Base-by-base conservation (phyloP, 768 basidiomycete species). In the Amanita muscaria region DNA sequence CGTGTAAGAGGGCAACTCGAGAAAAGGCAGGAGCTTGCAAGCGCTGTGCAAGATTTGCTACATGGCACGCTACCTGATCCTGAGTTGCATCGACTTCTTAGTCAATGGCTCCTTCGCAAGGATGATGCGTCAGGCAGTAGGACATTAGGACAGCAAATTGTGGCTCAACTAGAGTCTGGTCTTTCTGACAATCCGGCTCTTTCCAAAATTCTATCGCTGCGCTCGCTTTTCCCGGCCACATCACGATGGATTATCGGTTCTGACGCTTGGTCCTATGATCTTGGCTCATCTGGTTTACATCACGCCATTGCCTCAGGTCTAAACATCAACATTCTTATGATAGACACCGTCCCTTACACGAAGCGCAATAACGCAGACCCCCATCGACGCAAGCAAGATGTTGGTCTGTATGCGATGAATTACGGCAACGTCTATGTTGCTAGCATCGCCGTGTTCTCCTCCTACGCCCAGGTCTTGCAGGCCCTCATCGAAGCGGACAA, bases 211-310 rank as follows among this genome's bases (percentile, higher is more conserved):
- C 71, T 89, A 29, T 56, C 72, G 12, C 66, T 85, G 9, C 72
- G 72, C 31, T 63, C 75, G 15, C 76, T 81, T 52, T 77, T 96
- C 53, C 66, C 76, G 32, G 67, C 79, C 6, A 69, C 69, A 29
- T 91, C 88, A 5, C 74, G 88, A 47, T 99, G 96, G 96, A 98
- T 99, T 62, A 85, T 99, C 53, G 92, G 94, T 15, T 97, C 93
- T 15, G 96, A 99, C 59, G 87, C 89, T 0, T 98, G 96, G 96
- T 86, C 93, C 0, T 90, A 96, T 60, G 96, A 98, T 63, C 79
- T 98, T 32, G 96, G 94, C 32, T 79, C 90, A 2, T 94, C 91
- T 2, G 96, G 94, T 38, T 70, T 99, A 30, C 94, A 99, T 61
- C 96, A 98, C 54, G 81, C 83, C 55, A 86, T 98, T 44, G 80